These are phyloP conservation scores for Cavenderia fasciculata DNA, from an alignment of 78 protist species.

Conservation along the genomic window DNA sequence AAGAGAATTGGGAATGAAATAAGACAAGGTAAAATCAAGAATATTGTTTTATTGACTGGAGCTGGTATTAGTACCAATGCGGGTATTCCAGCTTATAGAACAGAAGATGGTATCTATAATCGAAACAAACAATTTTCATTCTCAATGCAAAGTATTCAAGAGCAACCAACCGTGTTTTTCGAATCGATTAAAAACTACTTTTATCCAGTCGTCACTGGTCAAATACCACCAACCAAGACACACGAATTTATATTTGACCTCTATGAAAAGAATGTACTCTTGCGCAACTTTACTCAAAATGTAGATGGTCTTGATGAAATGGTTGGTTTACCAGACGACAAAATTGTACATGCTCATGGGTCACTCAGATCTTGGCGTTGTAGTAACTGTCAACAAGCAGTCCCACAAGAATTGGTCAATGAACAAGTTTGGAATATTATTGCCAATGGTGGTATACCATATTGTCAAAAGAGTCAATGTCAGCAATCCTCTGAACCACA, in stretches of 20 bases:
- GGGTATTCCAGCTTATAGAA: slow-evolving; percentile 80
- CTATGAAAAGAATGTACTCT: slow-evolving; percentile 37
- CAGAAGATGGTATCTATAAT: slow-evolving; percentile 27
- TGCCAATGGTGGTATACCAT: slow-evolving; percentile 38
- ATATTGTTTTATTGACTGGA: slow-evolving; percentile 75
- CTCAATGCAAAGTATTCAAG: background rate
- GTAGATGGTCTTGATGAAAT: slow-evolving; percentile 76
- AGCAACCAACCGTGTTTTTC: slow-evolving; percentile 35
- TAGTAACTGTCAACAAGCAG: slow-evolving; percentile 5
- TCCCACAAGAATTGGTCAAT: background rate
- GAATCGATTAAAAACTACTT: slow-evolving; percentile 8
- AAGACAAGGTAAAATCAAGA: slow-evolving; percentile 18
- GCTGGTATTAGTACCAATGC: slow-evolving; percentile 81
- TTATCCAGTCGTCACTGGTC: slow-evolving; percentile 59
- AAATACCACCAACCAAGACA: slow-evolving; percentile 27
- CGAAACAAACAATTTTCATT: slow-evolving; percentile 26
- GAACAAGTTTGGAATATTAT: slow-evolving; percentile 45
- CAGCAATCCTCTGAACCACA: too few species aligned
- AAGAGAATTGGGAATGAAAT: slow-evolving; percentile 17
- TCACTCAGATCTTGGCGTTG: slow-evolving; percentile 66
- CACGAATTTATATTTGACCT: slow-evolving; percentile 71
- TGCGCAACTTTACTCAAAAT: slow-evolving; percentile 85
- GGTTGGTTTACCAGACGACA: slow-evolving; percentile 61
- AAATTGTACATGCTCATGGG: slow-evolving; percentile 88
- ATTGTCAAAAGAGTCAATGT: slow-evolving; percentile 14